Conservation (phyloP, 805 yeast genomes). For the Teunomyces barrocoloradensis region DNA sequence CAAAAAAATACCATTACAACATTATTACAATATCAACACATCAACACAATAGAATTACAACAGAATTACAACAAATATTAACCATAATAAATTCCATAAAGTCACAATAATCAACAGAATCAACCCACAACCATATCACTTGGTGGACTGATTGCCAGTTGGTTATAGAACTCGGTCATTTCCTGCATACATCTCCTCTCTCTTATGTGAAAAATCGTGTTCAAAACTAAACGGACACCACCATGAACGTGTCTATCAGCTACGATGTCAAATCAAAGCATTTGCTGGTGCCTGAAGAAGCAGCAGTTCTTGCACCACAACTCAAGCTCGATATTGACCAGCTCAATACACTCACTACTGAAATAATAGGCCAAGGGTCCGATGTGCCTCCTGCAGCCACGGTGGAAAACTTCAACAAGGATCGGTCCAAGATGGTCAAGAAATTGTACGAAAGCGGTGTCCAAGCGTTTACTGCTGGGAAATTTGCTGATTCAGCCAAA, state of each 20-base stretch:
- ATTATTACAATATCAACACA: too few species aligned
- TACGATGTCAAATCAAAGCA: conserved; percentile 30
- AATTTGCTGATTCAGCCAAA: conserved; percentile 59
- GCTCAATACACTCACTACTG: conserved; percentile 35
- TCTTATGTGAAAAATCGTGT: neutral
- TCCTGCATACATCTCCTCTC: neutral
- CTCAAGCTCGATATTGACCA: conserved; percentile 43
- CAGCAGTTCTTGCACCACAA: conserved; percentile 20
- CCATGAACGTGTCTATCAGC: conserved; percentile 21
- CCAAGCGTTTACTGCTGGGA: conserved; percentile 51
- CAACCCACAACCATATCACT: too few species aligned
- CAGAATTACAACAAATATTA: neutral
- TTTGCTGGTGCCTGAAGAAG: conserved; percentile 18
- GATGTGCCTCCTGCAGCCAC: conserved; percentile 56
- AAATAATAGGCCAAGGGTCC: conserved; percentile 41
- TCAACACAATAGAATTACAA: too few species aligned
- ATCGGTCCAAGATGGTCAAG: conserved; percentile 56
- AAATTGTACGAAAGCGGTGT: conserved; percentile 66
- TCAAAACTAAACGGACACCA: neutral
- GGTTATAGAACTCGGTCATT: too few species aligned
- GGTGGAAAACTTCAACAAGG: conserved; percentile 53
- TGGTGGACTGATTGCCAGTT: too few species aligned
- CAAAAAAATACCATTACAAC: neutral
- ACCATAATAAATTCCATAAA: too few species aligned
- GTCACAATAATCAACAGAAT: too few species aligned